Percentiles rank a stretch among this genome's conserved stretches.
These are phyloP conservation scores for Crotalaria pallida DNA, from an alignment of 306 rosid species.

Conservation along the genomic window DNA sequence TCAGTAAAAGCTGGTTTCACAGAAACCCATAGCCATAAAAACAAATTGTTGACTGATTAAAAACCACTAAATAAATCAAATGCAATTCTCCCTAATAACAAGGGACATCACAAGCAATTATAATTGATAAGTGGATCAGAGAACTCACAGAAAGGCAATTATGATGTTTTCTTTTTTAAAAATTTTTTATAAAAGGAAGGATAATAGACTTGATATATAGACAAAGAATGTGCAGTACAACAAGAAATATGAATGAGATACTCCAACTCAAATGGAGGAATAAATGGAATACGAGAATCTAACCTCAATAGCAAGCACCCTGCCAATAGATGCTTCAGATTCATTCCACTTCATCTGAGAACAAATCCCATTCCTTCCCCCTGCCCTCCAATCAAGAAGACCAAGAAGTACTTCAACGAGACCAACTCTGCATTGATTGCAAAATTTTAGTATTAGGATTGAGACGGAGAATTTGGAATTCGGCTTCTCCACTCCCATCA, in stretches of 20 bases:
- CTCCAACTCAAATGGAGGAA: neutral
- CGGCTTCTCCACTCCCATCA: neutral
- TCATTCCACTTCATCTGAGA: conserved; percentile 99
- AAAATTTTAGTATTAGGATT: conserved; percentile 18
- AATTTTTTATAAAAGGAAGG: too few relatives aligned
- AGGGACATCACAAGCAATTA: neutral
- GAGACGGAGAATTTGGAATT: neutral
- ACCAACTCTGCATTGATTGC: conserved; percentile 73
- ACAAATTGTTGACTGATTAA: neutral
- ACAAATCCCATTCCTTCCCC: conserved; percentile 91
- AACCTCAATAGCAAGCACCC: conserved; percentile 98
- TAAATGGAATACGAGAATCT: conserved; percentile 25
- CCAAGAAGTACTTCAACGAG: conserved; percentile 98
- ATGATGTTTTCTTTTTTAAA: neutral
- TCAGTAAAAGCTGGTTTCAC: neutral
- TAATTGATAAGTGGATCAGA: too few relatives aligned
- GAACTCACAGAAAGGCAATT: conserved; percentile 3
- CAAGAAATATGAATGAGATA: conserved; percentile 1
- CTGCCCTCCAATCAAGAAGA: conserved; percentile 99
- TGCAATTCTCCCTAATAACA: neutral
- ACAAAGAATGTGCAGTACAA: neutral
- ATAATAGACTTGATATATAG: neutral
- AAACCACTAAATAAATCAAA: neutral
- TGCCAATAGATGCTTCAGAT: conserved; percentile 98
- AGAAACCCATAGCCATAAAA: neutral